Base-by-base conservation (phyloP, 805 yeast species). In the Metschnikowia drakensbergensis region DNA sequence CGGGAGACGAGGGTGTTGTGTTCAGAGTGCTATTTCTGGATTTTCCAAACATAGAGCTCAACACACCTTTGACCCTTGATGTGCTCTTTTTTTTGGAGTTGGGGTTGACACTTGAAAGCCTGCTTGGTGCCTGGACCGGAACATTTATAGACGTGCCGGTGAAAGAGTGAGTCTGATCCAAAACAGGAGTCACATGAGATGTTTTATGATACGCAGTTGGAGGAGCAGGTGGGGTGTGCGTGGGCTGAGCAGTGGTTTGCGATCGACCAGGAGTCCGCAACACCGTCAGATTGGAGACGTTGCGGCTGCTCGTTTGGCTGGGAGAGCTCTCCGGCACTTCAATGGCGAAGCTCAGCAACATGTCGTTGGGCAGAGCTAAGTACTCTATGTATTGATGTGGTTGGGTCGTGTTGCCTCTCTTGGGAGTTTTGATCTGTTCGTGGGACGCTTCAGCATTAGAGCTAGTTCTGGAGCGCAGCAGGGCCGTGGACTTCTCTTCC, bases 51-150 rank as follows among this genome's bases (percentile, higher is more conserved):
- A 77, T 73, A 49, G 69, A 79, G 3, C 83, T 67, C 46, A 85
- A 74, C 2, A 81, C 84, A 5, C 83, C 86, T 50, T 79, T 77
- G 48, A 83, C 77, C 48, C 80, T 73, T 51, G 72, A 77, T 1
- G 80, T 77, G 53, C 75, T 76, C 53, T 72, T 74, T 40, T 52
- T 47, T 44, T 44, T 48, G 13, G 49, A 6, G 49, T 39, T 27
- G 8, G 46, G 17, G 26, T 22, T 28, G 26, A 34, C 25, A 28
- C 46, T 42, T n/a, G 29, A 8, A n/a, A 29, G 55, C 50, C 25
- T 46, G 39, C 36, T 46, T 42, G 26, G 58, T 42, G 29, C 43
- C 44, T 26, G 55, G 48, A 25, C 51, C 38, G 37, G 42, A 44
- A 49, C 53, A 54, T 10, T 34, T 5, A 42, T 42, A 27, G 45